Conservation (phyloP, 495 filamentous ascomycete genomes). For the Patellaria atrata region DNA sequence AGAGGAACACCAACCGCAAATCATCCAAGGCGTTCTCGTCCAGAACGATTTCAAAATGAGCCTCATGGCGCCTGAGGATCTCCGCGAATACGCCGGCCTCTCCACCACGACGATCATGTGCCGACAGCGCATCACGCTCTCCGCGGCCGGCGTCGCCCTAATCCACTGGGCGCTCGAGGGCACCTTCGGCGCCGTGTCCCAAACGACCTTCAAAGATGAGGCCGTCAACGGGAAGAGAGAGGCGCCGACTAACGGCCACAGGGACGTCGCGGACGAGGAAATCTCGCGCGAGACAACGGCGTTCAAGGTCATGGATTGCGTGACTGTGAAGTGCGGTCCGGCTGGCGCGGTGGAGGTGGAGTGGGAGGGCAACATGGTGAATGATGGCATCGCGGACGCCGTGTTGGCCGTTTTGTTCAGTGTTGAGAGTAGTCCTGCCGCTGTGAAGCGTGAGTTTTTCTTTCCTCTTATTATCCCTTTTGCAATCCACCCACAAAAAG, state of each 20-base stretch:
- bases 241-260: constrained; percentile 33
- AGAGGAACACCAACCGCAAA: constrained; percentile 33
- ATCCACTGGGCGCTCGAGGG: constrained; percentile 90
- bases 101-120: constrained; percentile 87
- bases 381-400: constrained; percentile 92
- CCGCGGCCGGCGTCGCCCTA: constrained; percentile 75
- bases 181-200: constrained; percentile 78
- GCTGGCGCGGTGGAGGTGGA: constrained; percentile 75
- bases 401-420: constrained; percentile 81
- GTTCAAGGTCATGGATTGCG: constrained; percentile 83
- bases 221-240: constrained; percentile 29
- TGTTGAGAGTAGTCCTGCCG: constrained; percentile 84
- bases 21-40: constrained; percentile 82
- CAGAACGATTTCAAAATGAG: constrained; percentile 95
- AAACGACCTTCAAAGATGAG: constrained; percentile 34
- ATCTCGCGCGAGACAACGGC: constrained; percentile 37
- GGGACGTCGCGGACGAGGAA: constrained; percentile 45
- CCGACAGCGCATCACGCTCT: constrained; percentile 72
- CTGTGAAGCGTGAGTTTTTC: constrained; percentile 64
- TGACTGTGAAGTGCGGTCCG: constrained; percentile 53
- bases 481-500: background rate
- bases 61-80: constrained; percentile 89
- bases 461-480: constrained; percentile 1
- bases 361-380: constrained; percentile 96
- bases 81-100: constrained; percentile 87